Percentiles rank a stretch among this genome's conserved stretches.
Conservation (phyloP, 1,284 basidiomycete genomes). For the Tremellales sp. region DNA sequence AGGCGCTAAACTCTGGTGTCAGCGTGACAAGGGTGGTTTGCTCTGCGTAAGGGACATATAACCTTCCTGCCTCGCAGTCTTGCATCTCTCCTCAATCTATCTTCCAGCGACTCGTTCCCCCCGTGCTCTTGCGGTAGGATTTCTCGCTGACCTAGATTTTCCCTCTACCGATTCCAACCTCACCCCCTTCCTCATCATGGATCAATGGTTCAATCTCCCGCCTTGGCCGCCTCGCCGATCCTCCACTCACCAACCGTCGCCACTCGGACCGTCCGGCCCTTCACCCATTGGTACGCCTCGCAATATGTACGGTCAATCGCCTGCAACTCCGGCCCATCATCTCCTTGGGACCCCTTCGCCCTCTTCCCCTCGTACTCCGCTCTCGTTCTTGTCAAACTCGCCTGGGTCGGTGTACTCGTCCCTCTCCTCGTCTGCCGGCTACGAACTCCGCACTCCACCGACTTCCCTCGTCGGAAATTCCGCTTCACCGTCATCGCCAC, state of each 20-base stretch:
- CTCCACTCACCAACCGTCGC: background rate
- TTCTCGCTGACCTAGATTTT: background rate
- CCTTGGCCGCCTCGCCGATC: background rate
- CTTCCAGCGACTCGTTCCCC: too few relatives aligned
- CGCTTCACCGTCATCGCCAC: too few relatives aligned
- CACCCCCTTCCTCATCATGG: background rate
- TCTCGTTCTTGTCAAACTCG: conserved; percentile 22
- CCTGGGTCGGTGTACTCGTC: conserved; percentile 7
- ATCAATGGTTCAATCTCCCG: background rate
- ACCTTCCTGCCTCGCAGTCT: too few relatives aligned
- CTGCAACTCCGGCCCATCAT: too few relatives aligned
- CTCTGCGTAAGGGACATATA: too few relatives aligned
- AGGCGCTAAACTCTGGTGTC: too few relatives aligned
- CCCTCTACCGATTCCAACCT: background rate
- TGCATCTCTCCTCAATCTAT: too few relatives aligned
- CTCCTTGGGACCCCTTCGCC: conserved; percentile 17
- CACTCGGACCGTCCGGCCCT: background rate
- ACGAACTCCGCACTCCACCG: conserved; percentile 10
- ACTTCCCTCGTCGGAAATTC: conserved; percentile 15
- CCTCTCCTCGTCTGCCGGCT: conserved; percentile 10
- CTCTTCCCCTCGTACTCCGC: conserved; percentile 26
- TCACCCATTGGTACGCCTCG: too few relatives aligned
- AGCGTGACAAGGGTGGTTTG: too few relatives aligned
- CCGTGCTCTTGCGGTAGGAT: too few relatives aligned
- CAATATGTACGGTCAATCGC: too few relatives aligned